Evolutionary conservation across 2,329 filamentous ascomycete genomes (phyloP), one percentile per base, ranked within the genome.

Genomic region (Clonostachys solani): DNA sequence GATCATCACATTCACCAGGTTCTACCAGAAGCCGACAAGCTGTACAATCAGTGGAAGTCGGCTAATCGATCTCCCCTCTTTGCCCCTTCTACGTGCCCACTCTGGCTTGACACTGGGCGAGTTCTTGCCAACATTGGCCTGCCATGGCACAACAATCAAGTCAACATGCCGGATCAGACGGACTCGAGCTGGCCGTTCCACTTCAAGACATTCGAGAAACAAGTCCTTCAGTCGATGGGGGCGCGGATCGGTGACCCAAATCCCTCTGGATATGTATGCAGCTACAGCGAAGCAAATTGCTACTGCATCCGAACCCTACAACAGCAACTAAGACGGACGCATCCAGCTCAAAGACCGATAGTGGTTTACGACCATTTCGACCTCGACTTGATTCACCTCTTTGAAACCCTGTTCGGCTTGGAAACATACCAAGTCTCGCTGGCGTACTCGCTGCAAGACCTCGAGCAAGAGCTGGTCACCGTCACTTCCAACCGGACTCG

Each of bases 261-360:
- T 29, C 23, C 23, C 23, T 29, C 23, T 9, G 23, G 23, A 10
- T 29, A 29, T 10, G 23, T 29, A 3, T n/a, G 43, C n/a, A 19
- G 12, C 18, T 19, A n/a, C 18, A 36, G n/a, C 43, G 43, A 44
- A 17, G 43, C 43, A 2, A 44, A 44, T 19, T 44, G 43, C 17
- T 44, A 44, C 33, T 44, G 43, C 43, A 36, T 44, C 15, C 43
- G 43, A 16, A 34, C 43, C n/a, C 17, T 44, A 17, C 43, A 44
- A 19, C 43, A 36, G 6, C 29, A 44, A 34, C 33, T 44, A 10
- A 33, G 33, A n/a, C 19, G 19, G 23, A 12, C 17, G 10, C 18
- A 19, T 19, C 43, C 43, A 3, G 34, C 23, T 9, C 23, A 13
- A 17, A 33, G 34, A 17, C 43, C 43, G 10, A n/a, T 44, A n/a